Evolutionary conservation across 2,329 filamentous ascomycete species (phyloP).

Genomic region (Triangularia setosa): DNA sequence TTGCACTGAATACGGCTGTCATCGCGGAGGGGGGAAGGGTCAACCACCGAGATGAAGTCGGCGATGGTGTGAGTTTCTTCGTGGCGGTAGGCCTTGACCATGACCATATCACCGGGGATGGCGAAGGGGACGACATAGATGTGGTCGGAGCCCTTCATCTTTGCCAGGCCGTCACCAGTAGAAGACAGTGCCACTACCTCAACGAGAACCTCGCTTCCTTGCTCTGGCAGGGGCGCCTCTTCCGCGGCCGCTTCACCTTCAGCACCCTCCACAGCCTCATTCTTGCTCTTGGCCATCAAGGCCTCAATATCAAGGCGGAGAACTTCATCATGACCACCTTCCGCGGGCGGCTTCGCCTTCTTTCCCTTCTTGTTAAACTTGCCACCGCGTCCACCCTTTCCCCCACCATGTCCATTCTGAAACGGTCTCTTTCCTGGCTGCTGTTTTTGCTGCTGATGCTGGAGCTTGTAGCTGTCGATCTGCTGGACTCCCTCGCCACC

Average conservation of each 20-base stretch:
- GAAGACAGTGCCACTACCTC: constrained; percentile 81
- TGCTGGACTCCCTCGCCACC: constrained; percentile 1
- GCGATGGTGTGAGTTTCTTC: constrained; percentile 61
- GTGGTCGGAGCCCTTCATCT: constrained; percentile 59
- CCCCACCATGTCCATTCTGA: constrained; percentile 16
- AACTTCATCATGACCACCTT: constrained; percentile 64
- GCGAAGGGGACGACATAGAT: constrained; percentile 88
- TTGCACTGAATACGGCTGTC: constrained; percentile 72
- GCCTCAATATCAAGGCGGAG: constrained; percentile 59
- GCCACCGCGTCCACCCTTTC: constrained; percentile 2
- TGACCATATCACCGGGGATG: constrained; percentile 76
- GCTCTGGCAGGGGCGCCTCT: constrained; percentile 51
- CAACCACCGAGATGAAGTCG: constrained; percentile 75
- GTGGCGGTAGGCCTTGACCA: constrained; percentile 75
- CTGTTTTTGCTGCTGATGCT: constrained; percentile 8
- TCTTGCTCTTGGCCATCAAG: constrained; percentile 44
- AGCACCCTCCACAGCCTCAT: constrained; percentile 26
- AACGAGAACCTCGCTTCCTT: constrained; percentile 73
- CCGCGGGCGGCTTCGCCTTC: constrained; percentile 50
- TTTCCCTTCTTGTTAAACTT: constrained; percentile 47
- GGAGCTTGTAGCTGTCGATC: constrained; percentile 5
- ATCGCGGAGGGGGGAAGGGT: constrained; percentile 71
- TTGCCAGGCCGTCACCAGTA: constrained; percentile 83
- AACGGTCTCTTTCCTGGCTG: constrained; percentile 14
- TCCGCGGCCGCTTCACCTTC: constrained; percentile 24